Evolutionary conservation across 345 rosid species (phyloP).

Genomic region (Eucalyptus microcorys): DNA sequence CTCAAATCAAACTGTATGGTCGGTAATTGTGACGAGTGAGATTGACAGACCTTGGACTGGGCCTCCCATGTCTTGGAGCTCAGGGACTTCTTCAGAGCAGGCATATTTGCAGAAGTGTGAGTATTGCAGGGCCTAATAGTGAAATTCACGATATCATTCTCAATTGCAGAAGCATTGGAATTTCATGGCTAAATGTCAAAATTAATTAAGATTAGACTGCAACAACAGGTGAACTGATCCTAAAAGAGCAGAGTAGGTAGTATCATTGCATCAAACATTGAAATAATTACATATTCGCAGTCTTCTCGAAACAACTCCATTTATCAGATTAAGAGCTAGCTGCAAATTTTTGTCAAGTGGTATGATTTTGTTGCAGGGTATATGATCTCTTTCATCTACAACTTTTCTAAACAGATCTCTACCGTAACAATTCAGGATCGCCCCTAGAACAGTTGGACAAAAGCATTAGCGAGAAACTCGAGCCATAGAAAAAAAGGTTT

Average conservation of each 20-base stretch:
- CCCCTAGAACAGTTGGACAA: neutral
- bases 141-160: neutral
- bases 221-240: neutral
- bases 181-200: neutral
- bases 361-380: neutral
- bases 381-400: neutral
- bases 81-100: constrained; percentile 95
- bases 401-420: neutral
- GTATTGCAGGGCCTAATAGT: constrained; percentile 62
- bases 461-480: neutral
- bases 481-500: neutral
- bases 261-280: neutral
- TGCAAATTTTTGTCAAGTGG: neutral
- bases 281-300: neutral
- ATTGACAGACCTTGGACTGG: constrained; percentile 62
- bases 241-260: neutral
- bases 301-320: neutral
- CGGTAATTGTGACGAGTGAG: neutral
- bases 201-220: neutral
- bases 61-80: constrained; percentile 98
- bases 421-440: neutral
- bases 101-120: constrained; percentile 95
- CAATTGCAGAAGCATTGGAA: neutral
- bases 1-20: neutral
- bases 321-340: neutral